Conservation (phyloP, 148 eudicot genomes). For the Simmondsia chinensis region DNA sequence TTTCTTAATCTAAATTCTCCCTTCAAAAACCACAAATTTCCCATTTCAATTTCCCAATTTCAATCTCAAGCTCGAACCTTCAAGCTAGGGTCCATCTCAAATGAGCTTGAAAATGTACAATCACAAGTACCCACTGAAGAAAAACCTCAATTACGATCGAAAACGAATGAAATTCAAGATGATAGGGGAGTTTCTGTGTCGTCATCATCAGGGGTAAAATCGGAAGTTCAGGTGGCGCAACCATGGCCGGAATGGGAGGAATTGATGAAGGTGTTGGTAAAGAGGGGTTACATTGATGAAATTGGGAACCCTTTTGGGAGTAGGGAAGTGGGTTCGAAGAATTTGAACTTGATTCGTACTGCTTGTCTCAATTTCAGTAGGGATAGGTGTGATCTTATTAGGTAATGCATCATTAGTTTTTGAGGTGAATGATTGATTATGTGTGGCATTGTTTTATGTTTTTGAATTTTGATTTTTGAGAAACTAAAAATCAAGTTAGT, state of each 20-base stretch:
- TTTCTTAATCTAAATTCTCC: background rate
- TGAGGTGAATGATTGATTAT: background rate
- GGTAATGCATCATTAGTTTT: constrained; percentile 17
- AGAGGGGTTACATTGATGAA: constrained; percentile 35
- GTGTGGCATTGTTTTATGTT: constrained; percentile 2
- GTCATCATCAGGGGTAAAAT: background rate
- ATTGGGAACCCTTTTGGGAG: constrained; percentile 28
- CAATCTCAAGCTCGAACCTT: background rate
- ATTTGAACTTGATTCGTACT: constrained; percentile 35
- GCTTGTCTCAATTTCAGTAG: constrained; percentile 52
- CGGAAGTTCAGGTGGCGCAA: constrained; percentile 17
- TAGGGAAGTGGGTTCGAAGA: constrained; percentile 20
- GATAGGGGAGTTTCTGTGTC: too few relatives aligned
- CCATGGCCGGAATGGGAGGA: constrained; percentile 61
- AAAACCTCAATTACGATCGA: background rate
- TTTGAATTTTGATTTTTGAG: too few relatives aligned
- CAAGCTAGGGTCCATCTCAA: constrained; percentile 12
- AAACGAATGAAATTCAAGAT: too few relatives aligned
- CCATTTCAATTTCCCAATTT: constrained; percentile 13
- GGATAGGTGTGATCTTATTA: constrained; percentile 34
- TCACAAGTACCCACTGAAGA: constrained; percentile 5
- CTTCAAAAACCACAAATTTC: constrained; percentile 4
- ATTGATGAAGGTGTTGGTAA: constrained; percentile 38
- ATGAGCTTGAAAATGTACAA: constrained; percentile 16
- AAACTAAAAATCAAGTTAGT: too few relatives aligned